These are phyloP conservation scores for Ramularia endophylla DNA, from an alignment of 2,329 filamentous ascomycete species.

Conservation along the genomic window DNA sequence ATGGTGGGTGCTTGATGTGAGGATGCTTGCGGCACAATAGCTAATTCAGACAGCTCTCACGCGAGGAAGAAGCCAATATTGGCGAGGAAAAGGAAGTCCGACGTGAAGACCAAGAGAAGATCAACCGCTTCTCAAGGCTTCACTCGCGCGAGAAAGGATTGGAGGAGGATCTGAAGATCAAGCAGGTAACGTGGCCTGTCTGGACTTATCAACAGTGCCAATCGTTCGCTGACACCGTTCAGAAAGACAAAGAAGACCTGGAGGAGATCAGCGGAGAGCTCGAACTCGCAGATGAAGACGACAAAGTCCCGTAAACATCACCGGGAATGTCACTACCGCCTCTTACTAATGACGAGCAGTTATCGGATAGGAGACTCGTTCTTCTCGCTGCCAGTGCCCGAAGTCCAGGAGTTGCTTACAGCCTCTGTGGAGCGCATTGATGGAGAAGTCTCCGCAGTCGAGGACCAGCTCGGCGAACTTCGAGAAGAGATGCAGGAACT, in stretches of 20 bases:
- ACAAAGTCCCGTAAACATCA: conserved; percentile 68
- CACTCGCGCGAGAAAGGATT: conserved; percentile 77
- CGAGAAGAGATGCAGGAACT: conserved; percentile 83
- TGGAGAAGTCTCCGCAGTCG: conserved; percentile 65
- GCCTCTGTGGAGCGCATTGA: conserved; percentile 68
- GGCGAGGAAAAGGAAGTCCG: conserved; percentile 88
- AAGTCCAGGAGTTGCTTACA: conserved; percentile 80
- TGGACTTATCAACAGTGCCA: neutral
- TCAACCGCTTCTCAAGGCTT: conserved; percentile 93
- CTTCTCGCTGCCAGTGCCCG: conserved; percentile 73
- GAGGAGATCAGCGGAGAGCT: conserved; percentile 88
- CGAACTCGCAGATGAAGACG: conserved; percentile 92
- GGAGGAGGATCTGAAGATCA: conserved; percentile 73
- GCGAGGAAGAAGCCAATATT: conserved; percentile 76
- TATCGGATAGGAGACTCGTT: conserved; percentile 98
- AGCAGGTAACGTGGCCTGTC: conserved; percentile 52
- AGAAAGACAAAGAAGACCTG: conserved; percentile 99
- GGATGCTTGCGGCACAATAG: neutral
- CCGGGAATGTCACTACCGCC: neutral
- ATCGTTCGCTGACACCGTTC: conserved; percentile 5
- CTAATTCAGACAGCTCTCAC: conserved; percentile 64
- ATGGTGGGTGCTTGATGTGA: conserved; percentile 37
- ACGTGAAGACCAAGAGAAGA: conserved; percentile 96
- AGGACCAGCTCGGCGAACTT: conserved; percentile 67
- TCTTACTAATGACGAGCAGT: conserved; percentile 42